These are phyloP conservation scores for Triglochin maritima DNA, from an alignment of 106 monocot genomes.

Conservation along the genomic window DNA sequence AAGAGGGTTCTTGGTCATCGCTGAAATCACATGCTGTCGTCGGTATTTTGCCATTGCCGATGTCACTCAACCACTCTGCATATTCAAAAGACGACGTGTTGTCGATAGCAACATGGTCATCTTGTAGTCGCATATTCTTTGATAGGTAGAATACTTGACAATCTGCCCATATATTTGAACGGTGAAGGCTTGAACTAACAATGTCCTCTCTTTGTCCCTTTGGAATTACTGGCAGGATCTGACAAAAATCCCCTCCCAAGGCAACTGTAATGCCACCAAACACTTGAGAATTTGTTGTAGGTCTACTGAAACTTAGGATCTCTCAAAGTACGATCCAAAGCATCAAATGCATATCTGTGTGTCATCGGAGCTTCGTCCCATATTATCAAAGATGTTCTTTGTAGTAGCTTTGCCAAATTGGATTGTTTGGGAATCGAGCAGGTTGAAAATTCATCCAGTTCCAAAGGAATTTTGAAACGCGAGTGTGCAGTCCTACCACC, in stretches of 20 bases:
- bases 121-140: too few species aligned
- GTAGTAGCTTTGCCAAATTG: neutral
- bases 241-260: constrained; percentile 6
- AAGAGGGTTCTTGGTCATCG: too few species aligned
- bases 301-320: neutral
- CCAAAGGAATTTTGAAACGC: neutral
- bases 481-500: neutral
- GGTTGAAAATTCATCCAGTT: neutral
- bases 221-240: neutral
- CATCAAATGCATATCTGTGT: neutral
- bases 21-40: too few species aligned
- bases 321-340: neutral
- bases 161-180: neutral
- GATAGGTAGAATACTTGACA: neutral
- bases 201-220: neutral
- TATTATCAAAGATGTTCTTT: neutral
- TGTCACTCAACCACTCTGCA: too few species aligned
- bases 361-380: neutral
- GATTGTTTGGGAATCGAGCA: neutral
- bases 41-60: too few species aligned
- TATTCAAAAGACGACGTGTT: too few species aligned
- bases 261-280: constrained; percentile 10
- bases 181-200: neutral
- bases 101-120: too few species aligned
- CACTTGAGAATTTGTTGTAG: neutral